These are phyloP conservation scores for Clarireedia monteithiana DNA, from an alignment of 2,329 filamentous ascomycete genomes.

Conservation along the genomic window DNA sequence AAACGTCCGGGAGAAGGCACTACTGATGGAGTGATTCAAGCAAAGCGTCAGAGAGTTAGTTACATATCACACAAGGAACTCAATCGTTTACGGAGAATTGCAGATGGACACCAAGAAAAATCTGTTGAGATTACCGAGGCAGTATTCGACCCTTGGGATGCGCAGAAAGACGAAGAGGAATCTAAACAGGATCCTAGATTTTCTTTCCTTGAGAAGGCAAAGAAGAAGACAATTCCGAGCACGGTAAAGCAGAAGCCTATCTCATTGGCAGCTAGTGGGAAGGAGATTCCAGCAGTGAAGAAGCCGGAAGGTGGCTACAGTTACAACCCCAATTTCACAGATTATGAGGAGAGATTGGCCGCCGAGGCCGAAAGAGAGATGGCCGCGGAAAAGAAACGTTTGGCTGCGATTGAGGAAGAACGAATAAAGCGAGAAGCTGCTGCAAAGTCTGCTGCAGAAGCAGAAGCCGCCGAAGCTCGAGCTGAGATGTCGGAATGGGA, in stretches of 20 bases:
- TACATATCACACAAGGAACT: conserved; percentile 85
- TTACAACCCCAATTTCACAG: conserved; percentile 84
- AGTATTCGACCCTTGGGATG: conserved; percentile 74
- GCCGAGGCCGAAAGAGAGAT: conserved; percentile 73
- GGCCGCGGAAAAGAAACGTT: conserved; percentile 66
- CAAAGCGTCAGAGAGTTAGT: conserved; percentile 69
- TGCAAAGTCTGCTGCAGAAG: conserved; percentile 61
- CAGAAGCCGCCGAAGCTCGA: conserved; percentile 63
- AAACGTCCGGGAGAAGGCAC: conserved; percentile 68
- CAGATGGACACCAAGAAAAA: conserved; percentile 55
- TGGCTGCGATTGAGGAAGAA: conserved; percentile 60
- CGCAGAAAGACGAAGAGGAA: conserved; percentile 37
- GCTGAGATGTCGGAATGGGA: conserved; percentile 65
- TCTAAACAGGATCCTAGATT: conserved; percentile 43
- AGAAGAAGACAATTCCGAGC: conserved; percentile 61
- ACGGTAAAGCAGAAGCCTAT: conserved; percentile 72
- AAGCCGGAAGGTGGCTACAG: conserved; percentile 77
- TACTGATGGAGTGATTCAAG: conserved; percentile 61
- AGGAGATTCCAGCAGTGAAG: conserved; percentile 67
- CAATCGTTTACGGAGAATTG: conserved; percentile 66
- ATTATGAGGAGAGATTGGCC: conserved; percentile 72
- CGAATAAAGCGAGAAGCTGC: conserved; percentile 59
- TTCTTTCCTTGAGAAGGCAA: conserved; percentile 59
- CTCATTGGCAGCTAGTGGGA: conserved; percentile 76
- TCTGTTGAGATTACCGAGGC: conserved; percentile 46